Conservation (phyloP, 1,284 basidiomycete genomes). For the Tetrapyrgos nigripes region DNA sequence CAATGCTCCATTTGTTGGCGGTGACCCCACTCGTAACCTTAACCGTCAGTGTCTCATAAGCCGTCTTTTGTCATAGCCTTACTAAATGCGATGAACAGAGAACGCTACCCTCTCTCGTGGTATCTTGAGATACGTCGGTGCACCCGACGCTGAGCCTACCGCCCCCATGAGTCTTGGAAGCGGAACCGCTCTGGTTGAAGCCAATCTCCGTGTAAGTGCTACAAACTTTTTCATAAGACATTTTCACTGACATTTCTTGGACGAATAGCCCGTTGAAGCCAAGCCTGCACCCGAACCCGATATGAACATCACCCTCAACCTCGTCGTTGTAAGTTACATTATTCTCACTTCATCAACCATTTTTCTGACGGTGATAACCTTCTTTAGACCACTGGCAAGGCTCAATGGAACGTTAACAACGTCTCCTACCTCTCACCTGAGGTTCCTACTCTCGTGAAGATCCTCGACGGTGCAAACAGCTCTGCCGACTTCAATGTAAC, state of each 20-base stretch:
- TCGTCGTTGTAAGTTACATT: slow-evolving; percentile 23
- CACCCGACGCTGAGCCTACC: slow-evolving; percentile 39
- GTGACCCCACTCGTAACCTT: slow-evolving; percentile 8
- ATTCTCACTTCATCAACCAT: slow-evolving; percentile 5
- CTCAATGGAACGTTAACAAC: slow-evolving; percentile 34
- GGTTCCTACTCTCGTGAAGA: slow-evolving; percentile 33
- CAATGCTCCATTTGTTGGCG: slow-evolving; percentile 13
- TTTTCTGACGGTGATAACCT: neutral
- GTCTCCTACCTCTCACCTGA: slow-evolving; percentile 31
- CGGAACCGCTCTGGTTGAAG: slow-evolving; percentile 26
- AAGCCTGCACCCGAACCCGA: slow-evolving; percentile 8
- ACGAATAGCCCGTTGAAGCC: slow-evolving; percentile 1
- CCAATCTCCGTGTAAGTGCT: slow-evolving; percentile 28
- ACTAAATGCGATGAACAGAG: neutral
- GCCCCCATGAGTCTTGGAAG: slow-evolving; percentile 32
- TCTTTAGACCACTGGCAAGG: slow-evolving; percentile 11
- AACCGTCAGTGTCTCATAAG: slow-evolving; percentile 2
- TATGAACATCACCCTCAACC: slow-evolving; percentile 14
- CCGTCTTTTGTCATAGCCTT: neutral
- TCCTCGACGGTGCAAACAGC: slow-evolving; percentile 29
- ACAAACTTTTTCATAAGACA: slow-evolving; percentile 7
- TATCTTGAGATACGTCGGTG: slow-evolving; percentile 39
- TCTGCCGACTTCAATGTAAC: slow-evolving; percentile 30
- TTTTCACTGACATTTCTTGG: slow-evolving; percentile 13
- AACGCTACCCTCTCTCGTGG: slow-evolving; percentile 31